Evolutionary conservation across 2,329 filamentous ascomycete species (phyloP), one percentile per base, ranked within the genome.

Genomic region (Alternaria rosae): DNA sequence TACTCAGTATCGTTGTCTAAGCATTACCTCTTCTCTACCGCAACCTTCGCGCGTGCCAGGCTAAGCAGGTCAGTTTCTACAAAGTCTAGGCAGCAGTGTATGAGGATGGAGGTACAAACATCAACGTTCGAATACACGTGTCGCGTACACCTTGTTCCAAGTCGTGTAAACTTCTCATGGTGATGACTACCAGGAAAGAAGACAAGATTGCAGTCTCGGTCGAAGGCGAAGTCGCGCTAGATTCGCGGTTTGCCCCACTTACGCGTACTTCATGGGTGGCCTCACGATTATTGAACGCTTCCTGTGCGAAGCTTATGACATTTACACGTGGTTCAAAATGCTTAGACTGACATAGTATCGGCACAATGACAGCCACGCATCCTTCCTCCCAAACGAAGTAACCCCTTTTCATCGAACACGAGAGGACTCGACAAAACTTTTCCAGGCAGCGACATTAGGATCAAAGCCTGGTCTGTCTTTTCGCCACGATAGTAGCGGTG

Each of bases 291-390:
- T 38, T 38, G 15, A 38, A 38, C 35, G 15, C 35, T 8, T n/a
- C 32, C 5, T 35, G 32, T 35, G 7, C 32, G 0, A 35, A 35
- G 0, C 32, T n/a, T 4, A 1, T 35, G n/a, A 35, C 15, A 9
- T 35, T 35, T n/a, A 15, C 7, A n/a, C 5, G 32, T n/a, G 32
- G 32, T n/a, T 35, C 1, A 32, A 32, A 32, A 4, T 3, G 6
- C 0, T 35, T 35, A n/a, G 32, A 17, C n/a, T 38, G 15, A 1
- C 0, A 6, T 17, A 5, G 30, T 1, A 38, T 38, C 32, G 0
- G 4, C 32, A 0, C 15, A 6, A 8, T 38, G 15, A 6, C 1
- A 38, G 35, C n/a, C 1, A 38, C 2, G 32, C 15, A 38, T 38
- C 9, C 0, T 17, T 11, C 35, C 35, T 3, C 8, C 3, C 35